These are phyloP conservation scores for Madurella mycetomatis DNA, from an alignment of 2,329 filamentous ascomycete species.

Conservation along the genomic window DNA sequence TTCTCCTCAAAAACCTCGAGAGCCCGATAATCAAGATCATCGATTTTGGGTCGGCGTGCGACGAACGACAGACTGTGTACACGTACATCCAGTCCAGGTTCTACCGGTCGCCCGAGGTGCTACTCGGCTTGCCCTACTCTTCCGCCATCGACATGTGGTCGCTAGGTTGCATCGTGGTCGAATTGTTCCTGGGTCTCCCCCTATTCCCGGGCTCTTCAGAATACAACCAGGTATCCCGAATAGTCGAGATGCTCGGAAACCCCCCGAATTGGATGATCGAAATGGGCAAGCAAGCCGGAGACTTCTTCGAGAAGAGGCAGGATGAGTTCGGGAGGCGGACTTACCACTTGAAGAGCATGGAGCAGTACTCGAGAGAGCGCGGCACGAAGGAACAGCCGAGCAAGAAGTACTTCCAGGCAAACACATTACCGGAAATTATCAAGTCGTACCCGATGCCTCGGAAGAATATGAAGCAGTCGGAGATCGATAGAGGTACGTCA, in stretches of 20 bases:
- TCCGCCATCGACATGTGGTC: constrained; percentile 99
- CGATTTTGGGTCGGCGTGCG: constrained; percentile 96
- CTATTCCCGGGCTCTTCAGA: constrained; percentile 96
- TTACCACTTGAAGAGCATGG: constrained; percentile 93
- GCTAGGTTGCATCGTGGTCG: constrained; percentile 94
- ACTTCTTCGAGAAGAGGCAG: constrained; percentile 89
- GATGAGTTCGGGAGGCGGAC: constrained; percentile 91
- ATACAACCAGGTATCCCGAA: constrained; percentile 96
- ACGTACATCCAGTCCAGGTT: constrained; percentile 99
- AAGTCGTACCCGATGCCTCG: constrained; percentile 96
- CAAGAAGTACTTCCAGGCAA: constrained; percentile 98
- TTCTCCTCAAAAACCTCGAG: constrained; percentile 93
- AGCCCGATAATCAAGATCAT: constrained; percentile 99
- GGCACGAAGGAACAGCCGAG: constrained; percentile 97
- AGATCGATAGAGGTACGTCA: constrained; percentile 84
- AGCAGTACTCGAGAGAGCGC: constrained; percentile 94
- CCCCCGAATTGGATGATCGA: constrained; percentile 99
- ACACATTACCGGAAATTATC: constrained; percentile 92
- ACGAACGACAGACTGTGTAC: constrained; percentile 97
- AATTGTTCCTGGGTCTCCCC: constrained; percentile 90
- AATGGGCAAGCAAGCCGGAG: constrained; percentile 94
- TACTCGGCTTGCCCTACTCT: constrained; percentile 93
- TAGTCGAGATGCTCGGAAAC: constrained; percentile 96
- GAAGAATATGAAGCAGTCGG: constrained; percentile 98
- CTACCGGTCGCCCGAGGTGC: constrained; percentile 92